Evolutionary conservation across 73 alveolate genomes (phyloP).

Genomic region (Paraurostyla sp.): DNA sequence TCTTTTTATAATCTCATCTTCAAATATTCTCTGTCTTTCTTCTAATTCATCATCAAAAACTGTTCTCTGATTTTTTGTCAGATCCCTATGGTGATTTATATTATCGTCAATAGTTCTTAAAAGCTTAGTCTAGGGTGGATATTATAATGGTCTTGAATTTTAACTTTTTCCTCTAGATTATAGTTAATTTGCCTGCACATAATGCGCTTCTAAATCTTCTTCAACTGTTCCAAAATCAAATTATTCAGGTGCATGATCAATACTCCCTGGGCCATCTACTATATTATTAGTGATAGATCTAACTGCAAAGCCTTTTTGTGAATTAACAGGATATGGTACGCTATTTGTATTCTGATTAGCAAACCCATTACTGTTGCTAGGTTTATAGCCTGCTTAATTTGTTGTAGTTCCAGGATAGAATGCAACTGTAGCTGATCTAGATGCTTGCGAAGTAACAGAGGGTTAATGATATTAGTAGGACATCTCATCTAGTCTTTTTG

Average conservation of each 20-base stretch:
- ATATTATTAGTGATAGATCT: too few species aligned
- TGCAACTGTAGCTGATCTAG: slow-evolving; percentile 23
- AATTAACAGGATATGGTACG: neutral
- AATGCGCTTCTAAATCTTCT: slow-evolving; percentile 39
- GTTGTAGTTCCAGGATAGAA: neutral
- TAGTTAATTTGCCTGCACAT: slow-evolving; percentile 7
- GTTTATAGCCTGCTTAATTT: neutral
- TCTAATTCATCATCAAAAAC: slow-evolving; percentile 38
- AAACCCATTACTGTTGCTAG: slow-evolving; percentile 23
- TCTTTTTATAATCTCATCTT: slow-evolving; percentile 57
- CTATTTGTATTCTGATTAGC: neutral
- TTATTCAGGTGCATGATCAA: slow-evolving; percentile 43
- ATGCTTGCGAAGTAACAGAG: neutral
- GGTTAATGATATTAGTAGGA: neutral
- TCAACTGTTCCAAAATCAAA: slow-evolving; percentile 34
- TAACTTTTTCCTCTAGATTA: slow-evolving; percentile 15
- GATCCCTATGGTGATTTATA: slow-evolving; percentile 2
- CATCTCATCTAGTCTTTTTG: neutral
- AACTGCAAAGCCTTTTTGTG: neutral
- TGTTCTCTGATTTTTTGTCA: neutral
- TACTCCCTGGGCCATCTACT: slow-evolving; percentile 23
- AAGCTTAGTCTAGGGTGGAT: neutral
- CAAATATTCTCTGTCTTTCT: slow-evolving; percentile 53
- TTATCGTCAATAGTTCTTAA: slow-evolving; percentile 28
- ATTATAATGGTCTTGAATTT: neutral